A percentile compares a stretch with the other conserved stretches of the same genome.
These are phyloP conservation scores for Solanum sejunctum DNA, from an alignment of 257 asterid genomes.

Conservation along the genomic window DNA sequence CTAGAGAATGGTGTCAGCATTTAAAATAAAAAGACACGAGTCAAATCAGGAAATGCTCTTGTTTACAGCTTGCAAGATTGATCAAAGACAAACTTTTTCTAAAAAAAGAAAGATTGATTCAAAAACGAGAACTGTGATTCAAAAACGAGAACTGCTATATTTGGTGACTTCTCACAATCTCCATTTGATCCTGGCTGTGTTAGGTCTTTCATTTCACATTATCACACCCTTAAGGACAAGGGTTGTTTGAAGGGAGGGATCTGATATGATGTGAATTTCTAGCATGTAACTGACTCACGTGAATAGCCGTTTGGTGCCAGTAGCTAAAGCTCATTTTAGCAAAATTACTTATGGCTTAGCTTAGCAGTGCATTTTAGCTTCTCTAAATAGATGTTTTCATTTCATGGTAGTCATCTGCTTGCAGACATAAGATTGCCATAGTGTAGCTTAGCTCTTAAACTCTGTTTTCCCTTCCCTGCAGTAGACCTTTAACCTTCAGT, in stretches of 20 bases:
- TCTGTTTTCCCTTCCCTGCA: neutral
- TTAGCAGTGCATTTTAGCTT: neutral
- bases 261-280: neutral
- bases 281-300: neutral
- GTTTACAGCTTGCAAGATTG: neutral
- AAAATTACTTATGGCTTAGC: neutral
- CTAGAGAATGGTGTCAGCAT: constrained; percentile 43
- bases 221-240: neutral
- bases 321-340: neutral
- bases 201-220: neutral
- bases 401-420: neutral
- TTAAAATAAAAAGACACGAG: neutral
- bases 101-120: neutral
- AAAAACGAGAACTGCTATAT: neutral
- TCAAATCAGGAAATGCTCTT: neutral
- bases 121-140: neutral
- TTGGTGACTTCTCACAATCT: neutral
- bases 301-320: neutral
- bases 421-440: neutral
- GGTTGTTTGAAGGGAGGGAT: neutral
- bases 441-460: neutral
- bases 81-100: too few species aligned
- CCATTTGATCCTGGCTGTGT: neutral
- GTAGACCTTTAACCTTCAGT: neutral
- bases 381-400: neutral